phyloP scores from a whole-genome alignment of 148 eudicot species.

The Rhododendron molle region DNA sequence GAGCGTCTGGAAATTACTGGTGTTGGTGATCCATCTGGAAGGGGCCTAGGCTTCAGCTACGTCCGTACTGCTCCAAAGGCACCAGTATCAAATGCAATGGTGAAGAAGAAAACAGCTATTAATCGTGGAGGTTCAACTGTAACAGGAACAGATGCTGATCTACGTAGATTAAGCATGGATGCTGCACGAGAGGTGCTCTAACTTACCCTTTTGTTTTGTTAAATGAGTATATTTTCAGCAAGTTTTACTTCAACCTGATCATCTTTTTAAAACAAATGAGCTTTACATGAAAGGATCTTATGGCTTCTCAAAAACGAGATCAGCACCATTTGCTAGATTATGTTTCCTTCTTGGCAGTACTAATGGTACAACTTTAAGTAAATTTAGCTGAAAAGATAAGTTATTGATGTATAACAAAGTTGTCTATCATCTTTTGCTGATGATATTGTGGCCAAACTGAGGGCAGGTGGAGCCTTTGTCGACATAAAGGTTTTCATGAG shows the following conservation, averaged over 20 bases:
- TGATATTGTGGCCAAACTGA: neutral
- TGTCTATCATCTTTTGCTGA: neutral
- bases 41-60: conserved; percentile 96
- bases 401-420: neutral
- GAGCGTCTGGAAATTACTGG: conserved; percentile 97
- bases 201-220: neutral
- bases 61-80: conserved; percentile 87
- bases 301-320: neutral
- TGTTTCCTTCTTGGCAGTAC: neutral
- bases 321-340: neutral
- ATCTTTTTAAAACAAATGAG: neutral
- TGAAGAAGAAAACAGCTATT: conserved; percentile 74
- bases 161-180: conserved; percentile 97
- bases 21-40: conserved; percentile 99
- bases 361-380: neutral
- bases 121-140: conserved; percentile 69
- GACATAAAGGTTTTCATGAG: neutral
- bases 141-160: conserved; percentile 99
- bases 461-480: neutral
- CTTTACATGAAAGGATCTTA: neutral
- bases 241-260: neutral
- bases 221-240: neutral
- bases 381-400: neutral
- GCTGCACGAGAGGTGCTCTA: conserved; percentile 91
- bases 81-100: conserved; percentile 62